These are phyloP conservation scores for Telopea speciosissima DNA, from an alignment of 177 flowering plant genomes.

Conservation along the genomic window DNA sequence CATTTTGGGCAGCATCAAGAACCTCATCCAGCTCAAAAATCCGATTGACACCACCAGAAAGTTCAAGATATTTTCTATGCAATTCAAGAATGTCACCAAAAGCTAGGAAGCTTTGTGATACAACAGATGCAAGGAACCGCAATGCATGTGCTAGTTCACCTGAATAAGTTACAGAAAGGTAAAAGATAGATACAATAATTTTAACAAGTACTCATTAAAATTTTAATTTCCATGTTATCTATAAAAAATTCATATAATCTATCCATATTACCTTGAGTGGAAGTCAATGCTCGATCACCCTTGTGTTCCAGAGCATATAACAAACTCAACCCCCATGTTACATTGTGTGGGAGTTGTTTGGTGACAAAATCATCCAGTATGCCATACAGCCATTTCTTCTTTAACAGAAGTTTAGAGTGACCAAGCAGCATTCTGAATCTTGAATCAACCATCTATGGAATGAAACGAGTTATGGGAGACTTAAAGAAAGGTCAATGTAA, in stretches of 20 bases:
- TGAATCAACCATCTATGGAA: slow-evolving; percentile 82
- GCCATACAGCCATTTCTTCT: slow-evolving; percentile 86
- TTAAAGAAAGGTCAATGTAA: neutral
- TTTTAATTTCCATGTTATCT: slow-evolving; percentile 35
- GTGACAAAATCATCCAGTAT: slow-evolving; percentile 91
- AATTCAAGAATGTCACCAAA: slow-evolving; percentile 98
- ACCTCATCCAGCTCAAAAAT: slow-evolving; percentile 97
- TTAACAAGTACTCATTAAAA: neutral
- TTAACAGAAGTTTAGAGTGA: slow-evolving; percentile 65
- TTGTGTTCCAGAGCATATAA: slow-evolving; percentile 91
- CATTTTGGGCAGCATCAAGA: slow-evolving; percentile 76
- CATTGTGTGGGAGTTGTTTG: slow-evolving; percentile 97
- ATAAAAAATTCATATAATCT: slow-evolving; percentile 26
- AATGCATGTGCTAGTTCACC: slow-evolving; percentile 98
- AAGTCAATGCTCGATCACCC: slow-evolving; percentile 68
- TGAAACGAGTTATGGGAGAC: neutral
- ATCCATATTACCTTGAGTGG: slow-evolving; percentile 68
- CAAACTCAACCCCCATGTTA: slow-evolving; percentile 98
- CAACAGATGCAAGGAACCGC: slow-evolving; percentile 96
- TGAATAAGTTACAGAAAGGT: slow-evolving; percentile 19
- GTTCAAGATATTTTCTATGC: slow-evolving; percentile 74
- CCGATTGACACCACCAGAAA: slow-evolving; percentile 89
- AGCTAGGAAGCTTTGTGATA: slow-evolving; percentile 98
- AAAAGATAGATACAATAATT: slow-evolving; percentile 2
- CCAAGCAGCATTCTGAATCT: slow-evolving; percentile 69